phyloP scores from a whole-genome alignment of 352 stramenopile species.

The Phytophthora sojae region DNA sequence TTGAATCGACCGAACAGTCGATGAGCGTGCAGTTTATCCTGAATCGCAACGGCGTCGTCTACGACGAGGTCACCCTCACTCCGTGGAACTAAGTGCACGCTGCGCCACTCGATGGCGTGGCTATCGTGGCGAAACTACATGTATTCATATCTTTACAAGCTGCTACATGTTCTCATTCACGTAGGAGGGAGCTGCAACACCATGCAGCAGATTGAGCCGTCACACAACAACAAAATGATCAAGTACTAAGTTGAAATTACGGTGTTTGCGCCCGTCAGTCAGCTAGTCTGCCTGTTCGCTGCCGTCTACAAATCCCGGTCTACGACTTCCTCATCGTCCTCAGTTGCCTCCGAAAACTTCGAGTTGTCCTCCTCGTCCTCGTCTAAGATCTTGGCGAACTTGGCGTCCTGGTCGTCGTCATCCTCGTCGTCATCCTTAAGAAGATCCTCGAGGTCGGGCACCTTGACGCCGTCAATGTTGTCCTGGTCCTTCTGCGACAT shows the following conservation, averaged over 20 bases:
- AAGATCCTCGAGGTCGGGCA: constrained; percentile 86
- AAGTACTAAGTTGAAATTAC: constrained; percentile 41
- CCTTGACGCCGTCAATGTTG: constrained; percentile 97
- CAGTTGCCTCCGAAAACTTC: constrained; percentile 38
- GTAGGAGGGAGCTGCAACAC: constrained; percentile 2
- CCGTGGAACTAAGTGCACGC: constrained; percentile 52
- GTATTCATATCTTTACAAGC: constrained; percentile 9
- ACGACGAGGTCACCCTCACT: constrained; percentile 75
- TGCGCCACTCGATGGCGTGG: neutral
- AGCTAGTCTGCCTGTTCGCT: constrained; percentile 33
- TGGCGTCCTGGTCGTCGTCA: constrained; percentile 72
- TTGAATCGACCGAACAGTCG: constrained; percentile 64
- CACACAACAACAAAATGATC: constrained; percentile 16
- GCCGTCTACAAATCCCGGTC: constrained; percentile 76
- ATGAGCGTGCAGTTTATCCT: constrained; percentile 84
- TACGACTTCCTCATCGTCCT: constrained; percentile 47
- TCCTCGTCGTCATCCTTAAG: constrained; percentile 88
- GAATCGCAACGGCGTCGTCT: constrained; percentile 83
- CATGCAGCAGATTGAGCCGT: neutral
- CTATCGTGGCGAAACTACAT: constrained; percentile 8
- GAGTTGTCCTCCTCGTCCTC: constrained; percentile 70
- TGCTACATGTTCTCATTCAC: neutral
- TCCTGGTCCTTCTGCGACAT: constrained; percentile 98
- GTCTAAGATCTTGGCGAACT: constrained; percentile 85
- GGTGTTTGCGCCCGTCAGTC: constrained; percentile 22